Base-by-base conservation (phyloP, 2,329 filamentous ascomycete genomes). In the Lithohypha guttulata region DNA sequence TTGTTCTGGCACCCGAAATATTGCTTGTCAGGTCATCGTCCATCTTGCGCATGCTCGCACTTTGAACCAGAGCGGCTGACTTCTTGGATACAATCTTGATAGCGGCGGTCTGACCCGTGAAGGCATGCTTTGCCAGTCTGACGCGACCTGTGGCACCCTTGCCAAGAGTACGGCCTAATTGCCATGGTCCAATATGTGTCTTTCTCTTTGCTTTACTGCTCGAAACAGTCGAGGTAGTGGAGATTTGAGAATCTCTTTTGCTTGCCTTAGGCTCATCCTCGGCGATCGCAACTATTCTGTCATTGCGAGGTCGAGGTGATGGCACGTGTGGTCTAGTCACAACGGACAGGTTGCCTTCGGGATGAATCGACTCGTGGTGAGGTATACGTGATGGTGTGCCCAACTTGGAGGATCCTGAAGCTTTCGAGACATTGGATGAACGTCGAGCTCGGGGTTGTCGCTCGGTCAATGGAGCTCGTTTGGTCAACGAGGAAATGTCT, bases 51-150 rank as follows among this genome's bases (percentile, higher is more conserved):
- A 95, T 71, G 58, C 87, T 95, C 49, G 85, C 79, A 36, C 86
- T 85, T 47, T 91, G 82, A 1, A 84, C 80, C 53, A 87, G 74
- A 44, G 83, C 79, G 9, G 83, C 84, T 37, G 77, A 81, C 42
- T 74, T 75, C 59, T 93, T 87, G 42, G 84, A 84, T 19, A 98
- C 84, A 53, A 98, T 96, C 66, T 98, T 98, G 56, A 95, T 82
- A 2, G 91, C 91, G 3, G 86, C 91, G 34, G 80, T 71, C 53
- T 94, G 81, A 7, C 82, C 76, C 3, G 85, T 91, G 15, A 76
- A 62, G 17, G 70, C 72, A 62, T 98, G 87, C 46, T 84, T 78
- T 15, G 89, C 93, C 23, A 91, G 68, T 39, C 89, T 75, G 11
- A 98, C 91, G 19, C 84, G 77, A 10, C 86, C 89, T 34, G 85